Conservation (phyloP, 345 rosid genomes). For the Arabidopsis thaliana region TAIR10.1 NC_003070.9:11570001-11570500, state of each 20-base stretch:
- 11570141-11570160: slow-evolving; percentile 84
- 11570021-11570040: slow-evolving; percentile 78
- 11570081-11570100: slow-evolving; percentile 74
- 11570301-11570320: slow-evolving; percentile 24
- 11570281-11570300: slow-evolving; percentile 37
- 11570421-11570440: no score
- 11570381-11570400: neutral
- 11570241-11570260: slow-evolving; percentile 14
- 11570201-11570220: slow-evolving; percentile 82
- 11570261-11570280: slow-evolving; percentile 32
- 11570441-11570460: neutral
- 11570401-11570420: no score
- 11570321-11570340: slow-evolving; percentile 14
- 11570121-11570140: slow-evolving; percentile 58
- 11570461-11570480: neutral
- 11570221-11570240: slow-evolving; percentile 70
- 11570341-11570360: slow-evolving; percentile 9
- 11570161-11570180: slow-evolving; percentile 93
- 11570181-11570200: slow-evolving; percentile 91
- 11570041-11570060: slow-evolving; percentile 93
- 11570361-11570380: slow-evolving; percentile 1
- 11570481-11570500: neutral
- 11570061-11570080: slow-evolving; percentile 85
- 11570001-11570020: slow-evolving; percentile 88
- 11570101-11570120: slow-evolving; percentile 69